Evolutionary conservation across 805 yeast genomes (phyloP), one percentile per base, ranked within the genome.

Genomic region (Candida methanosorbosa): DNA sequence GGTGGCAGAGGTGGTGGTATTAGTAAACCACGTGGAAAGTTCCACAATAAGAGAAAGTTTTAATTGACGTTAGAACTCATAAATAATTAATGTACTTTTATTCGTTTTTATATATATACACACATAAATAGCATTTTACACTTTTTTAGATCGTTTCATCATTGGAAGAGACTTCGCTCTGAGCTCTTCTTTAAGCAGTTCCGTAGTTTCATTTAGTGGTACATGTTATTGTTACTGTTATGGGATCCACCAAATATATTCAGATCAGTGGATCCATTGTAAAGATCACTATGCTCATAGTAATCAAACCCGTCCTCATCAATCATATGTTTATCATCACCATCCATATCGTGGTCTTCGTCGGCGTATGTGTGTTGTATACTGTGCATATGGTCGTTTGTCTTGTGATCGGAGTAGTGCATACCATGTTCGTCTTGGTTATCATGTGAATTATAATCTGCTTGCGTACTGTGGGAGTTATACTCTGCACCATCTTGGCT

Each of bases 21-120:
- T 30, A 42, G 45, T 18, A 56, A 57, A 38, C 52, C 56, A 11
- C 64, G 66, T 47, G 69, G 62, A 40, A 72, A 70, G 48, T 73
- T 72, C 47, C 72, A 72, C 55, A 68, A 81, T 18, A 71, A 68
- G 47, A 76, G 71, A 66, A 76, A 75, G 66, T 63, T 76, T 41
- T 76, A 59, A 47, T n/a, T n/a, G n/a, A n/a, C n/a, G n/a, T n/a
- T n/a, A n/a, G n/a, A n/a, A n/a, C n/a, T n/a, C n/a, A 29, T 27
- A 12, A 15, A 15, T 9, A 14, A 21, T 20, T 32, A 3, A 3
- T 5, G n/a, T n/a, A n/a, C n/a, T n/a, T n/a, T n/a, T n/a, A n/a
- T n/a, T n/a, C n/a, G n/a, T n/a, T n/a, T n/a, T n/a, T n/a, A n/a
- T n/a, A n/a, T n/a, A n/a, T 21, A 21, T 11, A 21, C 23, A 21